Base-by-base conservation (phyloP, 2,329 filamentous ascomycete genomes). In the Sclerotinia nivalis region DNA sequence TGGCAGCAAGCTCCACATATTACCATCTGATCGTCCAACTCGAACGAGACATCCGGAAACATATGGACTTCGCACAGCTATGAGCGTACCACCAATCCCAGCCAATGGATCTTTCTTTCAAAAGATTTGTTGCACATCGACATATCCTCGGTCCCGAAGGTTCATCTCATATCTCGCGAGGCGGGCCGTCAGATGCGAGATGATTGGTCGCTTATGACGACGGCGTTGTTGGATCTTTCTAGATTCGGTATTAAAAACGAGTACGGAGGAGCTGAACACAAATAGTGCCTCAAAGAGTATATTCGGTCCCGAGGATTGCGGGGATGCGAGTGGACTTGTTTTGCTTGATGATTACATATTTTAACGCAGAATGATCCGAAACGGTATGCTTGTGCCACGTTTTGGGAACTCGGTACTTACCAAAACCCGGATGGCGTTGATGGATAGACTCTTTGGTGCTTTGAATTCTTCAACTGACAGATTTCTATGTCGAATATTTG, bases 61-160 rank as follows among this genome's bases (percentile, higher is more conserved):
- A 61, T 5, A 34, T 34, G 1, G 20, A 8, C 43, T 61, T 31
- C 40, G 43, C 43, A 47, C 12, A 47, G 25, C 43, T 47, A 47
- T 45, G 5, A 8, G 1, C 5, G 20, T 34, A 47, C 25, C 59
- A 47, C 25, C 25, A 31, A 45, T 47, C 1, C 47, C 58, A 61
- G 25, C 58, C 59, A 61, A 47, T 61, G n/a, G 18, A 34, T 20
- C 22, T 60, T n/a, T 47, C 18, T 47, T 47, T n/a, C 10, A 10
- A 50, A 37, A 64, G 4, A 50, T 55, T 31, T 43, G 62, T 66
- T 66, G 62, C 62, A 66, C 9, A n/a, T 66, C 62, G 62, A 66
- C 49, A 66, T 54, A 25, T 54, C 28, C 25, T 66, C 62, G 62
- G 62, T 28, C 50, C 62, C 62, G 62, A 66, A 43, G 13, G 8